Base-by-base conservation (phyloP, 257 asterid species). In the Haberlea rhodopensis region DNA sequence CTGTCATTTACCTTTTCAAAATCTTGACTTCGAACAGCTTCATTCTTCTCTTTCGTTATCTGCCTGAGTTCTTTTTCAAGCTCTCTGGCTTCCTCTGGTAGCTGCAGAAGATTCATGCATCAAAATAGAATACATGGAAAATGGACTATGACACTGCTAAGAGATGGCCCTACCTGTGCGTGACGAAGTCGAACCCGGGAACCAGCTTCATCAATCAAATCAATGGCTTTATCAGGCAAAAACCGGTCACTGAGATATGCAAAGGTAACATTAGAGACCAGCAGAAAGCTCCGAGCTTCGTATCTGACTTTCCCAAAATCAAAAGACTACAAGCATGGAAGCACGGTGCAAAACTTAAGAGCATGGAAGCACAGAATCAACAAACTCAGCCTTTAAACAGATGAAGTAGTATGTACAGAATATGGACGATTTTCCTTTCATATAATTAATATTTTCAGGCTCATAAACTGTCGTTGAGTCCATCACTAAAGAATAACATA, bases 201-300 rank as follows among this genome's bases (percentile, higher is more conserved):
- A 24, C 91, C 84, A 34, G 87, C 89, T 65, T 75, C 86, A 61
- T 76, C 94, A 43, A 83, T 63, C 71, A 86, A 62, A 69, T 83
- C 83, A 29, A 77, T 75, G 1, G 90, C 86, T 51, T 83, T 86
- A 61, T 78, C 83, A 19, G 87, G 86, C 20, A 79, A 66, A 62
- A 69, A 81, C 1, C 79, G 81, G 52, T 79, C 84, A 60, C 86
- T 80, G 77, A 60, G 70, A 60, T 18, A 37, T 37, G 46, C 46
- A 37, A 31, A 37, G n/a, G 13, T 18, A 29, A 16, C 20, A 15
- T 23, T 10, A 63, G 20, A 13, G 1, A 24, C 13, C 4, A 24
- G 54, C 8, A 4, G 27, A 1, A 2, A 43, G 45, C 24, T 23
- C 8, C 8, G 7, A 8, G 0, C 1, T 51, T 24, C 5, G 4